Conservation (phyloP, 345 rosid genomes). For the Alliaria petiolata region DNA sequence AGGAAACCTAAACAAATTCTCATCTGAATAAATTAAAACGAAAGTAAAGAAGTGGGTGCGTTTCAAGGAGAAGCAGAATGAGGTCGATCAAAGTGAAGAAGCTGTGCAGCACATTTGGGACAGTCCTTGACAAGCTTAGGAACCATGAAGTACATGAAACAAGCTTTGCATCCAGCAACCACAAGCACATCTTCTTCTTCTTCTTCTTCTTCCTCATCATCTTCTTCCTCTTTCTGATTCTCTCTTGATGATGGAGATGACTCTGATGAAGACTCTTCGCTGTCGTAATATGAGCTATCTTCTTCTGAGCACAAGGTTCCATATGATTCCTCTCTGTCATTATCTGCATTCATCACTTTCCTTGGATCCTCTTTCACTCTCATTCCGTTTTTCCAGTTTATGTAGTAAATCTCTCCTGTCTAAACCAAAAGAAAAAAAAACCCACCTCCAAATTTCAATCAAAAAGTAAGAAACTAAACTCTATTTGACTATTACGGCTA, state of each 20-base stretch:
- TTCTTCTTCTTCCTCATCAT: constrained; percentile 6
- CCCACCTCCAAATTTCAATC: neutral
- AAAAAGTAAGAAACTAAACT: neutral
- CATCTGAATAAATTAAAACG: constrained; percentile 10
- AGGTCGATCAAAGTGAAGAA: constrained; percentile 85
- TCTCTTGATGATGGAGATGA: constrained; percentile 57
- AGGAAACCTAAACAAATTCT: constrained; percentile 18
- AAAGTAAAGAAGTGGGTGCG: neutral
- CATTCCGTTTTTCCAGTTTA: constrained; percentile 93
- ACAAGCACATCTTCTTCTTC: constrained; percentile 65
- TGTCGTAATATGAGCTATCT: constrained; percentile 60
- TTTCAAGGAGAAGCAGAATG: constrained; percentile 41
- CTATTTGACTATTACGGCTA: neutral
- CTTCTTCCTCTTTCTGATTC: constrained; percentile 13
- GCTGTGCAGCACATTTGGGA: constrained; percentile 82
- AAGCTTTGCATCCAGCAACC: constrained; percentile 93
- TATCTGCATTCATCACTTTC: constrained; percentile 28
- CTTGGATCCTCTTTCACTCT: constrained; percentile 82
- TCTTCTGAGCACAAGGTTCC: constrained; percentile 48
- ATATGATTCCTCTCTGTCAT: constrained; percentile 39
- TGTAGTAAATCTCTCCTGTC: constrained; percentile 94
- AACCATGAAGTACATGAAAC: constrained; percentile 97
- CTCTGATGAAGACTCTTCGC: constrained; percentile 73
- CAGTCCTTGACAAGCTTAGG: constrained; percentile 83
- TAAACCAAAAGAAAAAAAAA: constrained; percentile 6